phyloP scores from a whole-genome alignment of 108 stramenopile species.

The Fragilariopsis cylindrus region DNA sequence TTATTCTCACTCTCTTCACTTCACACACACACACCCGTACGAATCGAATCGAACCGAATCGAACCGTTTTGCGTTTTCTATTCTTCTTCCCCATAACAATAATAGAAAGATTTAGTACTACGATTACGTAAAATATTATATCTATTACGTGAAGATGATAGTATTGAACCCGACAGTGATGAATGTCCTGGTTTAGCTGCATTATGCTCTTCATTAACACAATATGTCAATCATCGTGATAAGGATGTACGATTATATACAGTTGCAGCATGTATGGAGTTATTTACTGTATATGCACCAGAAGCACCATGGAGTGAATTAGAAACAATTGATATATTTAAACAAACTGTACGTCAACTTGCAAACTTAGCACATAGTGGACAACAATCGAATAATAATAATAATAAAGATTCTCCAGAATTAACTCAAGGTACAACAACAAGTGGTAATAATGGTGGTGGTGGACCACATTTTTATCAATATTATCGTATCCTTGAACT shows the following conservation, averaged over 20 bases:
- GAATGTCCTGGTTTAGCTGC: constrained; percentile 61
- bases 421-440: not conserved
- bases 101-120: constrained; percentile 44
- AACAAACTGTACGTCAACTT: constrained; percentile 72
- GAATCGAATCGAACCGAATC: not conserved
- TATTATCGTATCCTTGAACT: constrained; percentile 69
- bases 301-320: constrained; percentile 71
- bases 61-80: not conserved
- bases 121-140: constrained; percentile 44
- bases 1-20: no score
- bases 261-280: constrained; percentile 66
- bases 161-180: constrained; percentile 29
- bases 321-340: constrained; percentile 68
- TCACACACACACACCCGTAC: no score
- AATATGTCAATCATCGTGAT: constrained; percentile 58
- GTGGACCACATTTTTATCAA: constrained; percentile 41
- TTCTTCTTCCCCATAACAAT: not conserved
- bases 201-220: constrained; percentile 47
- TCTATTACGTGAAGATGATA: constrained; percentile 35
- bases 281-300: constrained; percentile 82
- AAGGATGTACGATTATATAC: constrained; percentile 72
- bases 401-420: not conserved
- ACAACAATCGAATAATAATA: not conserved
- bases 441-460: no score
- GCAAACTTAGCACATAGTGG: constrained; percentile 61